These are phyloP conservation scores for Barnettozyma botsteinii DNA, from an alignment of 805 yeast genomes.

Conservation along the genomic window DNA sequence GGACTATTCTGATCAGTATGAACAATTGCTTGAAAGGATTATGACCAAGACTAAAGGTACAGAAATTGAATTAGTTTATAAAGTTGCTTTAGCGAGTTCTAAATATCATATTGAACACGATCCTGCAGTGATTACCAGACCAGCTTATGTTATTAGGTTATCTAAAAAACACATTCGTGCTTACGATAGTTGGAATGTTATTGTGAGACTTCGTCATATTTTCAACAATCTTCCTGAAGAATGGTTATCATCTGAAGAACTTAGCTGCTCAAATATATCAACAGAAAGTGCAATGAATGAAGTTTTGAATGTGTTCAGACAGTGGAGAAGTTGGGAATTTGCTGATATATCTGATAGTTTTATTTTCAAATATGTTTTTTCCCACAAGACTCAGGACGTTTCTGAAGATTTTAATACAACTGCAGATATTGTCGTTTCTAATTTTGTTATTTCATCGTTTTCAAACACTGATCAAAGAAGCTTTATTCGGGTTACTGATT, in stretches of 20 bases:
- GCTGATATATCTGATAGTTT: constrained; percentile 52
- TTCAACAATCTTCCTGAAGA: constrained; percentile 47
- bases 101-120: constrained; percentile 62
- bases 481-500: neutral
- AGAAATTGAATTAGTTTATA: constrained; percentile 34
- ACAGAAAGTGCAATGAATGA: constrained; percentile 48
- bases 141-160: constrained; percentile 73
- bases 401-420: neutral
- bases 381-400: neutral
- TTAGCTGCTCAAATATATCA: constrained; percentile 27
- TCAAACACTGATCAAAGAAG: neutral
- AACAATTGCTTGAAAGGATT: neutral
- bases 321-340: constrained; percentile 94
- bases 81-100: constrained; percentile 43
- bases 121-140: constrained; percentile 85
- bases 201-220: constrained; percentile 74
- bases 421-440: neutral
- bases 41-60: constrained; percentile 12
- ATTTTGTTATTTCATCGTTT: neutral
- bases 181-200: constrained; percentile 82
- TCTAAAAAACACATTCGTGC: constrained; percentile 69
- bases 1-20: neutral
- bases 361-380: constrained; percentile 48
- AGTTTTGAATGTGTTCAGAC: constrained; percentile 54
- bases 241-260: constrained; percentile 39